Evolutionary conservation across 306 rosid genomes (phyloP).

Genomic region (Trifolium dubium): DNA sequence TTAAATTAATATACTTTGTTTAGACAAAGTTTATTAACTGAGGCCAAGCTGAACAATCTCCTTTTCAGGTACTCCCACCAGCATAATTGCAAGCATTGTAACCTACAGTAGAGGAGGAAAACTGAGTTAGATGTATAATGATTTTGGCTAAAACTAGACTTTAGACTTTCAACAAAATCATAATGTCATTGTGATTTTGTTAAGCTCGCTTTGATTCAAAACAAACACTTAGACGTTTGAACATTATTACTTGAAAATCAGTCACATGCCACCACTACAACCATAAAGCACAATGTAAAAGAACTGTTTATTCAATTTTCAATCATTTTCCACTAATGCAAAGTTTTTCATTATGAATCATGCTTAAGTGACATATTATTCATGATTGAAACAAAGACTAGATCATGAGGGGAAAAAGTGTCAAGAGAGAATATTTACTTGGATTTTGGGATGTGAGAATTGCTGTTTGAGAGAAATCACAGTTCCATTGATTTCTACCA

Average conservation of each 20-base stretch:
- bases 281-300: slow-evolving; percentile 11
- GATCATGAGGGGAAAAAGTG: neutral
- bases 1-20: slow-evolving; percentile 29
- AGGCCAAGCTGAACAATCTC: slow-evolving; percentile 21
- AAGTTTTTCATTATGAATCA: neutral
- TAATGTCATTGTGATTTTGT: neutral
- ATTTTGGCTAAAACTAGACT: neutral
- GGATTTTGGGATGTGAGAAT: slow-evolving; percentile 78
- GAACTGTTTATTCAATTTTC: neutral
- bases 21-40: slow-evolving; percentile 24
- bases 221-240: too few species aligned
- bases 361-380: neutral
- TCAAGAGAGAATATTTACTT: slow-evolving; percentile 55
- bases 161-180: neutral
- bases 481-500: slow-evolving; percentile 67
- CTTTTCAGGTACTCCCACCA: slow-evolving; percentile 60
- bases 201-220: too few species aligned
- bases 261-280: neutral
- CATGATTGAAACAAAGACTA: slow-evolving; percentile 4
- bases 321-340: neutral
- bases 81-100: slow-evolving; percentile 74
- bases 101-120: slow-evolving; percentile 55
- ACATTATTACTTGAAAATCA: too few species aligned
- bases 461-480: slow-evolving; percentile 93
- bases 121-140: slow-evolving; percentile 21